Evolutionary conservation across 371 early-diverging fungal species (phyloP), one percentile per base, ranked within the genome.

Genomic region (Ecytonucleospora hepatopenaei): DNA sequence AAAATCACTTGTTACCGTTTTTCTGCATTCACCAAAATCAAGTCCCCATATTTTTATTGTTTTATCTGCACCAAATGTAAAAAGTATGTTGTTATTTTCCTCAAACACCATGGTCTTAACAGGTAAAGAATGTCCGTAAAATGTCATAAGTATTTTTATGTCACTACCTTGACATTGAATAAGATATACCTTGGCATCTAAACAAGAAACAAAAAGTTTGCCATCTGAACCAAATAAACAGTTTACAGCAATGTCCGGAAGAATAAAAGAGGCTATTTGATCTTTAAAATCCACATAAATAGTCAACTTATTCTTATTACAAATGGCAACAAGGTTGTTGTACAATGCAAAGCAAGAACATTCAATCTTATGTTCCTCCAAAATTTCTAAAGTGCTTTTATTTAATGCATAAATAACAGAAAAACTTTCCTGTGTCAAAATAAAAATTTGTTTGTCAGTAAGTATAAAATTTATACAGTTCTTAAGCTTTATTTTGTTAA

Each of bases 121-220:
- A 0, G 80, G 80, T 21, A 80, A 60, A 5, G 80, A 72, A 59
- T 80, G 80, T 0, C 80, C 80, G 62, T 75, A 80, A 3, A 80
- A 49, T 3, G 65, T 56, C 30, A 67, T 35, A 26, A 19, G 65
- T 59, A 48, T 24, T 56, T 59, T 67, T 54, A 69, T 15, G 8
- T 48, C 31, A 19, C 70, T 35, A 31, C 68, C 47, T 12, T 72
- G 49, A 56, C 67, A 73, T 27, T 40, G 12, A 40, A 40, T 40
- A 8, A 40, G n/a, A 40, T 40, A 40, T n/a, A n/a, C 40, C 40
- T 40, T 40, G n/a, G 12, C 40, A 40, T 40, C 40, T n/a, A 40
- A 8, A 40, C 40, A 40, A 12, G 12, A 8, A 8, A 40, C 40
- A 12, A n/a, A 12, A 40, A 40, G n/a, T 8, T 12, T 8, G 12